phyloP scores from a whole-genome alignment of 1,284 basidiomycete species.

The Hortiboletus rubellus region DNA sequence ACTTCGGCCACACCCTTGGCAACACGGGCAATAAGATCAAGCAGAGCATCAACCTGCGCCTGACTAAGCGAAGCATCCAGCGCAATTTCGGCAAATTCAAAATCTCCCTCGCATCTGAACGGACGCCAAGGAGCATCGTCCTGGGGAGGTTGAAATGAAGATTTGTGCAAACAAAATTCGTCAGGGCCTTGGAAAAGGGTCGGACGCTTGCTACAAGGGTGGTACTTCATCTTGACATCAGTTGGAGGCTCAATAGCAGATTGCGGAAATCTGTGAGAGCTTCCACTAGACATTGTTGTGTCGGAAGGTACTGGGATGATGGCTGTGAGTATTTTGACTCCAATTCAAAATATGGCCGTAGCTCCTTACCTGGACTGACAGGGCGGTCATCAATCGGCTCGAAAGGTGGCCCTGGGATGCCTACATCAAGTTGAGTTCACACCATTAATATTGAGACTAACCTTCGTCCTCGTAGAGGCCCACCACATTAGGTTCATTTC shows the following conservation, averaged over 20 bases:
- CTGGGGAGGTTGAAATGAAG: not conserved
- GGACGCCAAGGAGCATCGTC: not conserved
- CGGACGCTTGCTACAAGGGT: constrained; percentile 1
- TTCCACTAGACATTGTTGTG: not conserved
- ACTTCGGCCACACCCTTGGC: not conserved
- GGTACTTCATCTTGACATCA: constrained; percentile 14
- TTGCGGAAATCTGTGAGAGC: not conserved
- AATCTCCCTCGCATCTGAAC: not conserved
- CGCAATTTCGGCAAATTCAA: constrained; percentile 2
- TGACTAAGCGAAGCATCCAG: constrained; percentile 6
- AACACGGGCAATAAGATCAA: not conserved
- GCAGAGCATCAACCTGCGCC: constrained; percentile 1
- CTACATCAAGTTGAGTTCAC: too few relatives aligned
- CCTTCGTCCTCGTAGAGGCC: too few relatives aligned
- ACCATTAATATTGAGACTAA: too few relatives aligned
- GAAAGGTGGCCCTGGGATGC: too few relatives aligned
- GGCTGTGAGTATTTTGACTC: too few relatives aligned
- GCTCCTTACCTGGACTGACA: too few relatives aligned
- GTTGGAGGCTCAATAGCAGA: not conserved
- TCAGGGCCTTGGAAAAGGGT: not conserved
- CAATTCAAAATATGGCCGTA: too few relatives aligned
- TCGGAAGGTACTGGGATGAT: not conserved
- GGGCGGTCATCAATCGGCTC: too few relatives aligned
- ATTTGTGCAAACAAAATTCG: not conserved
- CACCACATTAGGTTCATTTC: too few relatives aligned